Conservation (phyloP, 345 rosid species). For the Citrus trifoliata region DNA sequence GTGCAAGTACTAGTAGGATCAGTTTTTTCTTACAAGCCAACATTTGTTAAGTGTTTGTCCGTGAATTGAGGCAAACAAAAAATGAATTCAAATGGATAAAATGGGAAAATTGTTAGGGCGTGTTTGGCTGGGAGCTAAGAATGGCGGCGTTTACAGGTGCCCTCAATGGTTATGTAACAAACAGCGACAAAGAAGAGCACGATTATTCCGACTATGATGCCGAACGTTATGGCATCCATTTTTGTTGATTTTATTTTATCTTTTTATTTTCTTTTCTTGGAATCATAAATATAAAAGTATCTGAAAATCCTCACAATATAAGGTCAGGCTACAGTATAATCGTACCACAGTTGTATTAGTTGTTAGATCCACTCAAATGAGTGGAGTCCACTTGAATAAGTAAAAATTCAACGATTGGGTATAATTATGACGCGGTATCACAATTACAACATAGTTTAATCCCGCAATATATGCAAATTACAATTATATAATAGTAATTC, state of each 20-base stretch:
- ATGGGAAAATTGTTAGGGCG: not conserved
- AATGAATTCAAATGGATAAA: not conserved
- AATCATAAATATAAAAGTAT: not conserved
- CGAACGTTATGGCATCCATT: slow-evolving; percentile 74
- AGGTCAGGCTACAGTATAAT: too few species aligned
- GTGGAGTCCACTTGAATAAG: too few species aligned
- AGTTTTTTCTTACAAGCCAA: slow-evolving; percentile 4
- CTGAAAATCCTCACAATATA: not conserved
- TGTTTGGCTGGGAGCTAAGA: slow-evolving; percentile 16
- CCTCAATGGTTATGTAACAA: slow-evolving; percentile 74
- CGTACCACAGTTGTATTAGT: too few species aligned
- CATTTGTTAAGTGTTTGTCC: slow-evolving; percentile 20
- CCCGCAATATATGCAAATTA: not conserved
- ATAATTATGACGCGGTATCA: too few species aligned
- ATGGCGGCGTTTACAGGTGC: slow-evolving; percentile 50
- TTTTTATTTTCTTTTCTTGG: not conserved
- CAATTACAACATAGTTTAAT: too few species aligned
- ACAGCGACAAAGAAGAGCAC: slow-evolving; percentile 55
- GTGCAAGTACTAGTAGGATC: slow-evolving; percentile 7
- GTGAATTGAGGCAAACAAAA: not conserved
- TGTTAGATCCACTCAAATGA: too few species aligned
- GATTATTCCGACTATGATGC: slow-evolving; percentile 69
- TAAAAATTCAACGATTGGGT: too few species aligned
- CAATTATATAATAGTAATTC: not conserved
- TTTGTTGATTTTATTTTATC: not conserved